Evolutionary conservation across 768 basidiomycete genomes (phyloP), one percentile per base, ranked within the genome.

Genomic region (Leccinum pellstonianum): DNA sequence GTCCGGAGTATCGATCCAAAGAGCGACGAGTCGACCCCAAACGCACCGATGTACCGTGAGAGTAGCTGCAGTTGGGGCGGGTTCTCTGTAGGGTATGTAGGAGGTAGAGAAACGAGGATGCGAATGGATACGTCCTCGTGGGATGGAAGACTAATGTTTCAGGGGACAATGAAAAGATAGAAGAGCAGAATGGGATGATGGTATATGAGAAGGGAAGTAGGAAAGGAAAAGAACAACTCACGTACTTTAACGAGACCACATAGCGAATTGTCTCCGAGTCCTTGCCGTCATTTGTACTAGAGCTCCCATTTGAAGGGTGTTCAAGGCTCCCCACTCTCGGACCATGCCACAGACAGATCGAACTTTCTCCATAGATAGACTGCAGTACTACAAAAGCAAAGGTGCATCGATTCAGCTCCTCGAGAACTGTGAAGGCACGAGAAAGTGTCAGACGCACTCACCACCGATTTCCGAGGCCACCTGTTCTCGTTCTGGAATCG

Each of bases 41-140:
- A 94, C 3, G 89, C 79, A 2, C 91, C 91, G 51, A 95, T 75
- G 73, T 95, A 95, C 23, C 85, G 85, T 3, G 91, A 93, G 27
- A 94, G 82, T 0, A 94, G 84, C 68, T 94, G 93, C 1, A 95
- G 79, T 66, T 93, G 91, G 1, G 93, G 93, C 3, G 91, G 84
- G 0, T 84, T 80, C 2, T 79, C 73, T 1, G 80, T 70, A 0
- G 93, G 93, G 69, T 95, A 95, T 29, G 69, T 73, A 31, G 69
- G 68, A 7, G 84, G 81, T 3, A 88, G 72, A 11, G 86, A 86
- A 38, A 90, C 83, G 6, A 87, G 77, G 38, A 86, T 65, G 55
- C 79, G 80, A 50, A 86, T 73, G 6, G 80, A 73, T 29, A 85
- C 68, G 17, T 80, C 78, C 63, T 84, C 82, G 59, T 84, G 76